A percentile compares a stretch with the other conserved stretches of the same genome.
Evolutionary conservation across 2,329 filamentous ascomycete genomes (phyloP).

Genomic region (Colletotrichum cordylinicola): DNA sequence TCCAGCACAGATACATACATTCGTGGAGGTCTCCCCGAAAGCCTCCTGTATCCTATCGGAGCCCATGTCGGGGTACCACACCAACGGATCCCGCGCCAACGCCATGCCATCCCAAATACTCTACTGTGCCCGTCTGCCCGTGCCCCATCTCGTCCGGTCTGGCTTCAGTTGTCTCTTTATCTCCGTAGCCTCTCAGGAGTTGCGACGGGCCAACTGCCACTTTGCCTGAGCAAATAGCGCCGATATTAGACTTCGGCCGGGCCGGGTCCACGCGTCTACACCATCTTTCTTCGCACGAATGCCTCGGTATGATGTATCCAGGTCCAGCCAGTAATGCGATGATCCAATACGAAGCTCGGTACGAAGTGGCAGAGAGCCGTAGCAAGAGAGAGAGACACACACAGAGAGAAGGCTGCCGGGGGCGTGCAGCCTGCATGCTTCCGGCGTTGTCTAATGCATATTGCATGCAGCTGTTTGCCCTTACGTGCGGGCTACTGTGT

Average conservation of each 20-base stretch:
- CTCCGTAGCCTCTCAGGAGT: neutral
- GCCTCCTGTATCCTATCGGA: neutral
- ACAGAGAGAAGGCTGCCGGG: neutral
- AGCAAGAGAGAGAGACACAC: too few species aligned
- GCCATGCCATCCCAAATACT: neutral
- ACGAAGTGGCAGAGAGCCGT: neutral
- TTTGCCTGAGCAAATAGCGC: neutral
- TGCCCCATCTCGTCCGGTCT: neutral
- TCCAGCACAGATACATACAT: neutral
- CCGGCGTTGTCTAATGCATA: neutral
- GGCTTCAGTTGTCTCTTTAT: neutral
- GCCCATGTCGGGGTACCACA: neutral
- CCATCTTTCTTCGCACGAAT: neutral
- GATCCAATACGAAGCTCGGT: neutral
- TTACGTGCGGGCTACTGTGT: neutral
- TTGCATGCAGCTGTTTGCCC: neutral
- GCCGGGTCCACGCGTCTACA: conserved; percentile 6
- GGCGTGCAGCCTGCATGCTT: neutral
- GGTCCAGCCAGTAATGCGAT: neutral
- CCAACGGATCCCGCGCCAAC: neutral
- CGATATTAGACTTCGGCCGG: conserved; percentile 5
- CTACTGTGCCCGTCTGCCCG: neutral
- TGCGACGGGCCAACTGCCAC: neutral
- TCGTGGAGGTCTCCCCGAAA: neutral
- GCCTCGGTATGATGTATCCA: neutral